These are phyloP conservation scores for Aureobasidium sp. DNA, from an alignment of 2,329 filamentous ascomycete genomes.

Conservation along the genomic window DNA sequence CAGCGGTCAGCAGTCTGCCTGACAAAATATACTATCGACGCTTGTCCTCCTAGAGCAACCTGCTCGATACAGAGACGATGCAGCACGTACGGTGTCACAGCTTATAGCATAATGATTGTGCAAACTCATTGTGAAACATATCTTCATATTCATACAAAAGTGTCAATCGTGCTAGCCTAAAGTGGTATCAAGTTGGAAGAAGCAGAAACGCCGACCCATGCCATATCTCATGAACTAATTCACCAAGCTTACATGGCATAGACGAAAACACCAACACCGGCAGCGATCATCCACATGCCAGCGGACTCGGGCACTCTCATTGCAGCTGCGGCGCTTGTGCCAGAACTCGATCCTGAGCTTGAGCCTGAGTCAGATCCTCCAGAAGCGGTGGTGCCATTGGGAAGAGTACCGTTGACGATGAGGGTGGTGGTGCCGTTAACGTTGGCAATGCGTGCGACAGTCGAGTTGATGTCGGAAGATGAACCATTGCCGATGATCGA, in stretches of 20 bases:
- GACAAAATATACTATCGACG: no score
- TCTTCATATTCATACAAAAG: not conserved
- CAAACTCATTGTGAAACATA: not conserved
- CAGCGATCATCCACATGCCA: slow-evolving; percentile 34
- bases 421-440: slow-evolving; percentile 59
- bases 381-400: slow-evolving; percentile 38
- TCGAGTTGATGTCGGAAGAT: slow-evolving; percentile 59
- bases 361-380: not conserved
- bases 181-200: not conserved
- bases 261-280: slow-evolving; percentile 32
- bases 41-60: no score
- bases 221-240: slow-evolving; percentile 1
- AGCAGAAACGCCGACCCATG: not conserved
- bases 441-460: slow-evolving; percentile 53
- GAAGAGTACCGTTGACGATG: slow-evolving; percentile 67
- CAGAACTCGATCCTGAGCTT: not conserved
- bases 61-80: no score
- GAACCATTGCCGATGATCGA: slow-evolving; percentile 51
- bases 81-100: not conserved
- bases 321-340: slow-evolving; percentile 22
- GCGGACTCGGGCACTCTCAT: slow-evolving; percentile 24
- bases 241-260: slow-evolving; percentile 23
- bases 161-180: not conserved
- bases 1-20: no score
- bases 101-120: no score